Evolutionary conservation across 176 grass and related monocot genomes (phyloP).

Genomic region (Elymus sibiricus): DNA sequence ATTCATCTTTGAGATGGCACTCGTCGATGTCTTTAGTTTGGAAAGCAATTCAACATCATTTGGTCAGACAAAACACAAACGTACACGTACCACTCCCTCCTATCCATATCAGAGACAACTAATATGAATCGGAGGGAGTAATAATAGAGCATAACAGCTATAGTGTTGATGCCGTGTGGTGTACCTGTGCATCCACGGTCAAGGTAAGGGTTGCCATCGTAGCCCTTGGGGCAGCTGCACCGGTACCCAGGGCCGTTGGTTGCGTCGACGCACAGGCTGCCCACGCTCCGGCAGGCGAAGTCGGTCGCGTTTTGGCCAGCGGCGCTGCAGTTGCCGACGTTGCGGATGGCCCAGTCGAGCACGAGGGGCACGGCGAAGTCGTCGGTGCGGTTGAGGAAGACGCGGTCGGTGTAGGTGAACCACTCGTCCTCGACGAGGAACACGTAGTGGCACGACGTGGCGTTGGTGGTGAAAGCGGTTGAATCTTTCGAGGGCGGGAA

Average conservation of each 20-base stretch:
- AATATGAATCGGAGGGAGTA: no score
- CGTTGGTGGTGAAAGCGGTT: neutral
- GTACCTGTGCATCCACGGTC: conserved; percentile 48
- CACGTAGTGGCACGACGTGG: conserved; percentile 34
- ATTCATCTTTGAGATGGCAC: neutral
- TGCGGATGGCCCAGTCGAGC: conserved; percentile 53
- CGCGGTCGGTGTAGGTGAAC: conserved; percentile 30
- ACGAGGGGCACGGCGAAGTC: conserved; percentile 40
- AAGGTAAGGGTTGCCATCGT: conserved; percentile 60
- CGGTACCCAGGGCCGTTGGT: conserved; percentile 36
- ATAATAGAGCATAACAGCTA: neutral
- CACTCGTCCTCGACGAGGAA: conserved; percentile 27
- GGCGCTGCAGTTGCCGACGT: conserved; percentile 27
- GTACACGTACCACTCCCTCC: no score
- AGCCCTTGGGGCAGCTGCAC: conserved; percentile 47
- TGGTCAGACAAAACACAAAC: neutral
- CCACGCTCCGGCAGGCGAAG: conserved; percentile 35
- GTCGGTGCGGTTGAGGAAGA: conserved; percentile 17
- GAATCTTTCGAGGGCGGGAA: neutral
- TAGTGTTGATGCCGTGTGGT: neutral
- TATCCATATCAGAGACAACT: no score
- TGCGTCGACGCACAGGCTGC: conserved; percentile 16
- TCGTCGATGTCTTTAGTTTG: conserved; percentile 55
- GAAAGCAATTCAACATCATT: neutral
- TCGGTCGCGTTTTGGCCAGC: conserved; percentile 21